A percentile compares a stretch with the other conserved stretches of the same genome.
These are phyloP conservation scores for Bruguiera sexangula DNA, from an alignment of 345 rosid genomes.

Conservation along the genomic window DNA sequence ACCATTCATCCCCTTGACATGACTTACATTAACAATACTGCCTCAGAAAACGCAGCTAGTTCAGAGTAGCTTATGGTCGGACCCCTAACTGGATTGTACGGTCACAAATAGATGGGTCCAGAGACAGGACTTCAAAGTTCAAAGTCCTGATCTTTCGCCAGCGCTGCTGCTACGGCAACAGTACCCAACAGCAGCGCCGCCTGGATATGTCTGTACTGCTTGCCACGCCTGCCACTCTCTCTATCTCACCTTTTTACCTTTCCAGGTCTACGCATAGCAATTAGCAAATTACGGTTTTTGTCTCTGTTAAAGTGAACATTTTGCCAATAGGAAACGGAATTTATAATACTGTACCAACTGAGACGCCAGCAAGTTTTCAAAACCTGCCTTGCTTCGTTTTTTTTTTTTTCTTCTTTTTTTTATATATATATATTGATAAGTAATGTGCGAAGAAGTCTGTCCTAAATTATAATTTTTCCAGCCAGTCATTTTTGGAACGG, in stretches of 20 bases:
- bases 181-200: constrained; percentile 25
- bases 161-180: constrained; percentile 7
- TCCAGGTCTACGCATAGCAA: neutral
- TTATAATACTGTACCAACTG: no score
- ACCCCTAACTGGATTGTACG: constrained; percentile 1
- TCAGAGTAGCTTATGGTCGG: neutral
- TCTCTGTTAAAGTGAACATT: constrained; percentile 16
- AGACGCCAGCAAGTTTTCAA: no score
- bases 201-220: constrained; percentile 9
- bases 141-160: constrained; percentile 19
- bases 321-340: neutral
- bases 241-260: neutral
- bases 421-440: no score
- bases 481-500: no score
- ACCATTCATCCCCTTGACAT: neutral
- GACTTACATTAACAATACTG: neutral
- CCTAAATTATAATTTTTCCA: no score
- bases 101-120: constrained; percentile 7
- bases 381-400: no score
- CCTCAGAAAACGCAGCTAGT: neutral
- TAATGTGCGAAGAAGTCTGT: no score
- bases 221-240: constrained; percentile 17
- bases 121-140: neutral
- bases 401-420: no score
- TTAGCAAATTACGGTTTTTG: neutral